Conservation (phyloP, 2,329 filamentous ascomycete genomes). For the Colletotrichum aenigma region DNA sequence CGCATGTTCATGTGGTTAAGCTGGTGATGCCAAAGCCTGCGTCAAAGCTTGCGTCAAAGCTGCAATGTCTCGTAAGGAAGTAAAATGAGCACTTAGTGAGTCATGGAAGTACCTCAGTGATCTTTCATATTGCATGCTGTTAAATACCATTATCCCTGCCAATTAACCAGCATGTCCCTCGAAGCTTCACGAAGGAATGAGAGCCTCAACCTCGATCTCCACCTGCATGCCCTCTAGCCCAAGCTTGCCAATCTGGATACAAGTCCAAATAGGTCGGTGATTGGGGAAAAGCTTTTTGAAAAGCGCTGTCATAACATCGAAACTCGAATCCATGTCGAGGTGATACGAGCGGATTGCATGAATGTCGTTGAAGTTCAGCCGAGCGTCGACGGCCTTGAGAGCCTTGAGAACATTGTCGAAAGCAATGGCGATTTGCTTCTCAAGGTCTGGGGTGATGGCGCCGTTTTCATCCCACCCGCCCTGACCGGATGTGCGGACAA, state of each 20-base stretch:
- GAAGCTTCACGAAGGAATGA: background rate
- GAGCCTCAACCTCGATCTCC: slow-evolving; percentile 61
- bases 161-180: background rate
- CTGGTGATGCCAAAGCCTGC: background rate
- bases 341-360: slow-evolving; percentile 29
- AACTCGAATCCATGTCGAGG: slow-evolving; percentile 26
- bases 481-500: slow-evolving; percentile 29
- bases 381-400: slow-evolving; percentile 25
- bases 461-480: slow-evolving; percentile 27
- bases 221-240: slow-evolving; percentile 56
- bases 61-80: background rate
- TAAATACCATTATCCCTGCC: background rate
- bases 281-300: slow-evolving; percentile 55
- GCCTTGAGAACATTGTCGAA: slow-evolving; percentile 28
- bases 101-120: background rate
- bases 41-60: background rate
- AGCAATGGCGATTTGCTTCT: slow-evolving; percentile 45
- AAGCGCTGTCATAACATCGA: slow-evolving; percentile 46
- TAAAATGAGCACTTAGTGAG: background rate
- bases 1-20: background rate
- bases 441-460: slow-evolving; percentile 23
- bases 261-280: slow-evolving; percentile 59
- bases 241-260: slow-evolving; percentile 52
- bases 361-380: slow-evolving; percentile 36
- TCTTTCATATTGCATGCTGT: background rate